Conservation (phyloP, 768 basidiomycete species). For the Kwoniella heveanensis region DNA sequence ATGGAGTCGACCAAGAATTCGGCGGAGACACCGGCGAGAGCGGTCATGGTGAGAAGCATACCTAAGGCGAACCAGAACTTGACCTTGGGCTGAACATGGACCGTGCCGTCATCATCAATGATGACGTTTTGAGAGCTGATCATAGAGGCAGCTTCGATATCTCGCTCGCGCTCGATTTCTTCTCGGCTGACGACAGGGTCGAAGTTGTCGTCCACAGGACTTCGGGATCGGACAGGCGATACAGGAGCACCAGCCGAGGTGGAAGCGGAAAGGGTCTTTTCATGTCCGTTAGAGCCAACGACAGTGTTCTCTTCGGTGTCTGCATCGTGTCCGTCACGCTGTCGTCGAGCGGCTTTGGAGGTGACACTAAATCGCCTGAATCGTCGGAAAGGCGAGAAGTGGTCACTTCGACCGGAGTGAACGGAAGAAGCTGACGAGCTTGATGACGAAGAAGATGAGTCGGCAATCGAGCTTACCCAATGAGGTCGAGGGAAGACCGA, state of each 20-base stretch:
- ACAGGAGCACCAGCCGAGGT: neutral
- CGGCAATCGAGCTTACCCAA: conserved; percentile 46
- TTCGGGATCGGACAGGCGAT: conserved; percentile 4
- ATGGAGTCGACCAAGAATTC: conserved; percentile 46
- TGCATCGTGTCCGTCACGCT: conserved; percentile 14
- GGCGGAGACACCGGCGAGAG: conserved; percentile 48
- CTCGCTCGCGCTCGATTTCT: conserved; percentile 1
- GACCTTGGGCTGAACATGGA: conserved; percentile 29
- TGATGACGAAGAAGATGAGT: conserved; percentile 29
- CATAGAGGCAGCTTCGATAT: conserved; percentile 10
- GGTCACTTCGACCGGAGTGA: conserved; percentile 11
- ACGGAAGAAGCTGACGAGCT: conserved; percentile 24
- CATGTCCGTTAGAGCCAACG: neutral
- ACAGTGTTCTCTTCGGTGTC: conserved; percentile 18
- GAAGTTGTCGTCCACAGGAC: neutral
- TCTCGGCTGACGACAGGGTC: conserved; percentile 1
- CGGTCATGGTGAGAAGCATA: conserved; percentile 46
- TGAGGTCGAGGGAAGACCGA: conserved; percentile 49
- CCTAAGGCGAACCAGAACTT: conserved; percentile 38
- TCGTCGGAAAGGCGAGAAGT: conserved; percentile 32
- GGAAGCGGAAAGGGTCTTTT: conserved; percentile 11
- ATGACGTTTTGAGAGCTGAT: conserved; percentile 10
- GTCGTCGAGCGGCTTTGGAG: neutral
- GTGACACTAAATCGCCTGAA: conserved; percentile 28
- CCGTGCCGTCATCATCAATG: conserved; percentile 31